A percentile compares a stretch with the other conserved stretches of the same genome.
phyloP scores from a whole-genome alignment of 2,329 filamentous ascomycete species.

The Pestalotiopsis sp. region DNA sequence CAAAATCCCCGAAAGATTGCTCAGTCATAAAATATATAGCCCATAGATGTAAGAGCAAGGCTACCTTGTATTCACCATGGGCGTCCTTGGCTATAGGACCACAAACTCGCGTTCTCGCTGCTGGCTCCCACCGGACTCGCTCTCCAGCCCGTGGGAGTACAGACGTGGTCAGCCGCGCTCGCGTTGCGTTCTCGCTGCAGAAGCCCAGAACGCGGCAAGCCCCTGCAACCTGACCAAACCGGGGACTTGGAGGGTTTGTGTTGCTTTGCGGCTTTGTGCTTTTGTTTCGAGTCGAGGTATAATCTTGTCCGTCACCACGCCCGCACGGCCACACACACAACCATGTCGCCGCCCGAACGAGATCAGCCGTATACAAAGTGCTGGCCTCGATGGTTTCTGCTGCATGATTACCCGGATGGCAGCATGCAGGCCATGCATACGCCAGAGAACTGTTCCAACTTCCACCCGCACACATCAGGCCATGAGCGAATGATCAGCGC shows the following conservation, averaged over 20 bases:
- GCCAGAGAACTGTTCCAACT: not conserved
- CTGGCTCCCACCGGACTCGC: not conserved
- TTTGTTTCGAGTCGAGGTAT: constrained; percentile 9
- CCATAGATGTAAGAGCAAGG: not conserved
- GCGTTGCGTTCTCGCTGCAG: constrained; percentile 8
- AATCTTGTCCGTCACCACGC: not conserved
- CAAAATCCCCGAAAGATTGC: not conserved
- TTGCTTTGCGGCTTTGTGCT: not conserved
- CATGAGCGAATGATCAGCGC: not conserved
- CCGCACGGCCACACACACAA: no score
- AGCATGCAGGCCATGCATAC: constrained; percentile 3
- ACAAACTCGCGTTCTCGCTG: not conserved
- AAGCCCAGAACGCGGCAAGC: constrained; percentile 3
- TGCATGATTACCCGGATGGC: not conserved
- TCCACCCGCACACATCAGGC: not conserved
- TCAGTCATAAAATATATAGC: not conserved
- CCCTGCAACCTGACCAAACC: not conserved
- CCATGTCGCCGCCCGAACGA: not conserved
- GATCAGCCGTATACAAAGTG: not conserved
- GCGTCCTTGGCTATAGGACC: not conserved
- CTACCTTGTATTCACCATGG: not conserved
- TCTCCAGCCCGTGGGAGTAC: not conserved
- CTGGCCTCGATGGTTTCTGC: not conserved
- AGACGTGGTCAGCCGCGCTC: constrained; percentile 2
- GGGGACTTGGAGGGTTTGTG: not conserved